phyloP scores from a whole-genome alignment of 2,329 filamentous ascomycete genomes.

The Talaromyces sp. region DNA sequence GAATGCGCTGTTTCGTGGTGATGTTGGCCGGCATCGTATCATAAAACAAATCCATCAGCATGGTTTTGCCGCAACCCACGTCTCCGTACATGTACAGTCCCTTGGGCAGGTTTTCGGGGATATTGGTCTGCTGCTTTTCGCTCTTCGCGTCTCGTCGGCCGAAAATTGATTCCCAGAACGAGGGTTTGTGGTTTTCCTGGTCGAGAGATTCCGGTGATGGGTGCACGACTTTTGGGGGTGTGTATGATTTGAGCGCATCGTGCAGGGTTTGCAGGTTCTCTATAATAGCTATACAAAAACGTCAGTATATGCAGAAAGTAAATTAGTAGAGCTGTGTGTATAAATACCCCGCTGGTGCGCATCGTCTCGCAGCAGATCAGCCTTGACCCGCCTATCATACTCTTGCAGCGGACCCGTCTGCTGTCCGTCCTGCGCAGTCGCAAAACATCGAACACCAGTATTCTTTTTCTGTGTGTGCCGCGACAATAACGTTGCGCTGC shows the following conservation, averaged over 20 bases:
- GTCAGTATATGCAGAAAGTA: not conserved
- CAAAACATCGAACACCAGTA: not conserved
- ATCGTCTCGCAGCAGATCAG: constrained; percentile 74
- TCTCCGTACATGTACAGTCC: constrained; percentile 95
- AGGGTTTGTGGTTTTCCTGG: constrained; percentile 43
- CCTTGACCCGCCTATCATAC: constrained; percentile 75
- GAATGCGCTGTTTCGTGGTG: constrained; percentile 79
- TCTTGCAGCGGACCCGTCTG: constrained; percentile 69
- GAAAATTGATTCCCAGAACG: constrained; percentile 49
- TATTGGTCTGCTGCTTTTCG: constrained; percentile 36
- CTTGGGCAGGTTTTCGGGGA: constrained; percentile 67
- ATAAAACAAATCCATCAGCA: constrained; percentile 98
- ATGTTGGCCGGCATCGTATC: constrained; percentile 82
- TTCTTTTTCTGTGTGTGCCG: not conserved
- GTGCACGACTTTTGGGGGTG: constrained; percentile 67
- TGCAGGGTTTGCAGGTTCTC: constrained; percentile 84
- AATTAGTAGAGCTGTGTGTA: not conserved
- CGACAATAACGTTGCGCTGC: not conserved
- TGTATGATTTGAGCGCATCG: constrained; percentile 70
- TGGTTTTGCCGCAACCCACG: constrained; percentile 96
- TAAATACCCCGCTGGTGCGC: constrained; percentile 76
- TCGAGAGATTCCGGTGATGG: constrained; percentile 69
- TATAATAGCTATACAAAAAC: constrained; percentile 64
- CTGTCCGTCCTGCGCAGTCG: constrained; percentile 1
- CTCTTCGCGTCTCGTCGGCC: constrained; percentile 29